Evolutionary conservation across 2,329 filamentous ascomycete species (phyloP).

Genomic region (Sclerotiophoma versabilis): DNA sequence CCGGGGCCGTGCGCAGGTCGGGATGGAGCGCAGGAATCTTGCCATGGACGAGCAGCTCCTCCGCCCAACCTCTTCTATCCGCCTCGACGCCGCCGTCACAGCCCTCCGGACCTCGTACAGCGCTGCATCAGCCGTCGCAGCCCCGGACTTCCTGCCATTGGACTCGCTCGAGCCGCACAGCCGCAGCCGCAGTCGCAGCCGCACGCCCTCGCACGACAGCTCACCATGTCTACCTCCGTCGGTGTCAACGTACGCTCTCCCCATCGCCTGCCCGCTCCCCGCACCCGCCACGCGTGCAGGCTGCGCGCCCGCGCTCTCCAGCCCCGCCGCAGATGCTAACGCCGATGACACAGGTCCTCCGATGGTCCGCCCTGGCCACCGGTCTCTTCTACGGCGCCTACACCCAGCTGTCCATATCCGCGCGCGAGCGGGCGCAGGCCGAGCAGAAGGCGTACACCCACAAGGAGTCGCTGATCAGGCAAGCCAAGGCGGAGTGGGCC

Average conservation of each 20-base stretch:
- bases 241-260: constrained; percentile 60
- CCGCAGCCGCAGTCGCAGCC: constrained; percentile 24
- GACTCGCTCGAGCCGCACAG: constrained; percentile 28
- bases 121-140: constrained; percentile 29
- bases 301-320: constrained; percentile 7
- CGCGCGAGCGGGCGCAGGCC: constrained; percentile 73
- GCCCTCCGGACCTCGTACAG: constrained; percentile 20
- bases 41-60: constrained; percentile 32
- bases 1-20: constrained; percentile 5
- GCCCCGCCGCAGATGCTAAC: constrained; percentile 31
- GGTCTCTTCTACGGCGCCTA: constrained; percentile 96
- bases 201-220: constrained; percentile 31
- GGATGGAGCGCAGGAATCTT: constrained; percentile 27
- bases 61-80: constrained; percentile 29
- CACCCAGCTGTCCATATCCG: constrained; percentile 83
- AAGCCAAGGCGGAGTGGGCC: constrained; percentile 89
- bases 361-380: constrained; percentile 90
- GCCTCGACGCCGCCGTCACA: constrained; percentile 31
- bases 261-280: background rate
- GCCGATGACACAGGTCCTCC: constrained; percentile 75
- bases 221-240: constrained; percentile 55
- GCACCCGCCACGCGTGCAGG: background rate
- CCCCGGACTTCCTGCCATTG: constrained; percentile 40
- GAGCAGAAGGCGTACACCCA: constrained; percentile 83
- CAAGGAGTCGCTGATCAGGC: constrained; percentile 88